A percentile compares a stretch with the other conserved stretches of the same genome.
Conservation (phyloP, 2,329 filamentous ascomycete species). For the Colletotrichum sp. region DNA sequence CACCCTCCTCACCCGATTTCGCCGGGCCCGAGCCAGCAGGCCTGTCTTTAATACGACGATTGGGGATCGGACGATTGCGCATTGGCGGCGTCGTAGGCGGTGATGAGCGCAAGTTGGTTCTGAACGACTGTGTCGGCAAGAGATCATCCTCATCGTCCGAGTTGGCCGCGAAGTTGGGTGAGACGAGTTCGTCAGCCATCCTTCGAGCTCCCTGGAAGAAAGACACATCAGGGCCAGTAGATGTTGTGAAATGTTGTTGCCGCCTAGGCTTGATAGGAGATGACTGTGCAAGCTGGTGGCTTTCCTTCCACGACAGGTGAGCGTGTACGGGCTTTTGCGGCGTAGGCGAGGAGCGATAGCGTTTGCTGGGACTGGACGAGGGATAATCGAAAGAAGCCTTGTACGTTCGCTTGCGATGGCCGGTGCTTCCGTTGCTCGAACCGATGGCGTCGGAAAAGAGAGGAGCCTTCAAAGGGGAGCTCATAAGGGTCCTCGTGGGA, state of each 20-base stretch:
- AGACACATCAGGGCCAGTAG: slow-evolving; percentile 74
- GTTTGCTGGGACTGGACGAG: slow-evolving; percentile 68
- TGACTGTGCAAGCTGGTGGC: slow-evolving; percentile 79
- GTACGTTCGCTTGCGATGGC: slow-evolving; percentile 69
- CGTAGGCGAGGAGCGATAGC: slow-evolving; percentile 71
- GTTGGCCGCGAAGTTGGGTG: slow-evolving; percentile 65
- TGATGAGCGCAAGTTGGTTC: slow-evolving; percentile 73
- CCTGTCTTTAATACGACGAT: slow-evolving; percentile 54
- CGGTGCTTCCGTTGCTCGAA: slow-evolving; percentile 71
- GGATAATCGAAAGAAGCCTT: slow-evolving; percentile 62
- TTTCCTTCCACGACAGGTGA: slow-evolving; percentile 75
- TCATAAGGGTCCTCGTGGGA: slow-evolving; percentile 73
- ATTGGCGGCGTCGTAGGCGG: slow-evolving; percentile 84
- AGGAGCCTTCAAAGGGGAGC: slow-evolving; percentile 82
- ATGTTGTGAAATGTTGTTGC: slow-evolving; percentile 76
- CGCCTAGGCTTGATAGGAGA: slow-evolving; percentile 83
- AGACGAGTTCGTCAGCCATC: slow-evolving; percentile 66
- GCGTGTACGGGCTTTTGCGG: slow-evolving; percentile 61
- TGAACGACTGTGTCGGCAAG: slow-evolving; percentile 78
- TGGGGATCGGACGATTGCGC: slow-evolving; percentile 55
- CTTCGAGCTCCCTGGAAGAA: slow-evolving; percentile 78
- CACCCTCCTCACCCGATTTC: slow-evolving; percentile 78
- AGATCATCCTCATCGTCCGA: slow-evolving; percentile 86
- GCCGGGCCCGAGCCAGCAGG: slow-evolving; percentile 48
- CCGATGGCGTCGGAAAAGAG: slow-evolving; percentile 85